A percentile compares a stretch with the other conserved stretches of the same genome.
phyloP scores from a whole-genome alignment of 2,329 filamentous ascomycete genomes.

The Penicillium digitatum region DNA sequence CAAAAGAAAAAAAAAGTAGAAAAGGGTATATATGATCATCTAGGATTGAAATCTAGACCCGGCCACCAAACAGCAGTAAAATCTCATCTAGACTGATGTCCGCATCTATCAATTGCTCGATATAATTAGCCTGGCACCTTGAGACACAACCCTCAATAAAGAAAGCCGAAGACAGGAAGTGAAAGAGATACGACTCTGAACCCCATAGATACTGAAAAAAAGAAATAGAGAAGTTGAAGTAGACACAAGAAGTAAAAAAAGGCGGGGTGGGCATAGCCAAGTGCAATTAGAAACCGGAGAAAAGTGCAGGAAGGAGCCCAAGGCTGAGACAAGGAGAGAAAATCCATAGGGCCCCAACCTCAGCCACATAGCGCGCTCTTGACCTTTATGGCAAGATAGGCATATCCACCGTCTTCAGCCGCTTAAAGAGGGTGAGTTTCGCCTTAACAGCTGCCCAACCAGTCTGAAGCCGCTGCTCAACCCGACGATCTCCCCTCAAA shows the following conservation, averaged over 20 bases:
- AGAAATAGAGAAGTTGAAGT: constrained; percentile 9
- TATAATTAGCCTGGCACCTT: not conserved
- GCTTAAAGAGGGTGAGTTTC: constrained; percentile 28
- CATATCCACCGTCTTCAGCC: constrained; percentile 23
- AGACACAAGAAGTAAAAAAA: constrained; percentile 13
- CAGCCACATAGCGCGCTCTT: not conserved
- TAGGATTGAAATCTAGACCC: not conserved
- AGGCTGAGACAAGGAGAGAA: not conserved
- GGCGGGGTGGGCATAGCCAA: not conserved
- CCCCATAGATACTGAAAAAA: constrained; percentile 28
- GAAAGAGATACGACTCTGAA: constrained; percentile 12
- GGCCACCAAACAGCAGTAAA: not conserved
- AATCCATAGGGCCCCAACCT: not conserved
- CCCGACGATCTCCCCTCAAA: constrained; percentile 40
- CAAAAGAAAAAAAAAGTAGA: not conserved
- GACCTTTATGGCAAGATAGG: constrained; percentile 25
- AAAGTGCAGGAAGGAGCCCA: constrained; percentile 3
- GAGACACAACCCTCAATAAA: not conserved
- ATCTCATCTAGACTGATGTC: not conserved
- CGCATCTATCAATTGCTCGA: not conserved
- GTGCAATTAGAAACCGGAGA: not conserved
- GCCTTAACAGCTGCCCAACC: constrained; percentile 35
- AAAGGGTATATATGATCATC: not conserved
- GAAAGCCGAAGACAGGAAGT: constrained; percentile 1
- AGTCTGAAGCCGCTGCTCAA: constrained; percentile 38